These are phyloP conservation scores for Stephania cephalantha DNA, from an alignment of 164 flowering plant genomes.

Conservation along the genomic window DNA sequence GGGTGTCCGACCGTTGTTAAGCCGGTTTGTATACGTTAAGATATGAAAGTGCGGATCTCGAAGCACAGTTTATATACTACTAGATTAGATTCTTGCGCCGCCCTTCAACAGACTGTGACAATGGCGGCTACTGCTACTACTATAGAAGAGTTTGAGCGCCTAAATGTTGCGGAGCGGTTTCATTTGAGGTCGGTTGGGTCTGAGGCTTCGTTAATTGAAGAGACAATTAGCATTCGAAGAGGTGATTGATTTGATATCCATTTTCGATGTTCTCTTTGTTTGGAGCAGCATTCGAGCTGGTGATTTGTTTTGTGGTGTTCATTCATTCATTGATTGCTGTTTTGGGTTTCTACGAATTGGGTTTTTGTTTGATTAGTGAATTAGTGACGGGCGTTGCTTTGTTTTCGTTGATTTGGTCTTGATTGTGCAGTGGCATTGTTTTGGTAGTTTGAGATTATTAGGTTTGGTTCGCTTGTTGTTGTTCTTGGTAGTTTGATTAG, in stretches of 20 bases:
- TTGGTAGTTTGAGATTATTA: neutral
- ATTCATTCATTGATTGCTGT: neutral
- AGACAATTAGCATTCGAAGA: too few relatives aligned
- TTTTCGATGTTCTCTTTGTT: too few relatives aligned
- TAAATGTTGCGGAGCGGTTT: too few relatives aligned
- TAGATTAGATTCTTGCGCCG: too few relatives aligned
- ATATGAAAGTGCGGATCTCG: neutral
- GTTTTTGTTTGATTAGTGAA: neutral
- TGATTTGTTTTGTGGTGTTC: neutral
- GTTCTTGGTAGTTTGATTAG: neutral
- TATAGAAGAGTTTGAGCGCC: too few relatives aligned
- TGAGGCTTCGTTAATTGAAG: too few relatives aligned
- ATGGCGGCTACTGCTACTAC: too few relatives aligned
- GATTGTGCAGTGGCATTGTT: neutral
- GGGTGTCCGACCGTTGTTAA: neutral
- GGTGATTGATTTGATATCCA: too few relatives aligned
- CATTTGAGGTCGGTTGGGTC: too few relatives aligned
- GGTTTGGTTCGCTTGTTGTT: neutral
- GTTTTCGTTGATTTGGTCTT: neutral
- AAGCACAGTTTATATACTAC: neutral
- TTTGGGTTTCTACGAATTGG: neutral
- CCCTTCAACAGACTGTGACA: too few relatives aligned
- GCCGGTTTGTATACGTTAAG: neutral
- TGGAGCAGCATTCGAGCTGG: neutral
- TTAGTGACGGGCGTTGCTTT: neutral